Evolutionary conservation across 805 yeast genomes (phyloP), one percentile per base, ranked within the genome.

Genomic region (Brettanomyces anomalus): DNA sequence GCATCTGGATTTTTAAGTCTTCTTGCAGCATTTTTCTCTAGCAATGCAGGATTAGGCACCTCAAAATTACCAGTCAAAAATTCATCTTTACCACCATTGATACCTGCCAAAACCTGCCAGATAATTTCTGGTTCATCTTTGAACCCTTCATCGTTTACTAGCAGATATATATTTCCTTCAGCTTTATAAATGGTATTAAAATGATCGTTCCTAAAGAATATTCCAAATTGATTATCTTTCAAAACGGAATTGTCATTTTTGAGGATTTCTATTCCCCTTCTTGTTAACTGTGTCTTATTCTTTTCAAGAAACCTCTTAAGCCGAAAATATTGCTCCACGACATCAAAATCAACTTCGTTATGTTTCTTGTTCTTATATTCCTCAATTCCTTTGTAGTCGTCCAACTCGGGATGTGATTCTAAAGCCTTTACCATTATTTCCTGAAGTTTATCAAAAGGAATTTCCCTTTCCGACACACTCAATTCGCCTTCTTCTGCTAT

Each of bases 171-270:
- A 24, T 67, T 68, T 34, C 61, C 63, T 15, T 58, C 60, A 18
- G 59, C 58, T 54, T 79, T 80, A 51, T 68, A 73, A 10, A 89
- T 57, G 0, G 96, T 86, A 49, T 74, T 74, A 61, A 85, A 90
- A 59, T 88, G 96, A 59, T 93, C 89, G 61, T 93, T 90, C 55
- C 97, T 72, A 66, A 89, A 93, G 47, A 90, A 74, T 0, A 90
- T 77, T 1, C 80, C 75, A 43, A 80, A 69, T 5, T 79, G 72
- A 35, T 79, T 79, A 14, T 71, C 69, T 1, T 60, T 35, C 41
- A 36, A 17, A n/a, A 37, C 20, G 17, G 40, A n/a, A 14, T 48
- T 38, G 3, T 19, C 13, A 6, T 46, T 66, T 64, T 47, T 85
- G 57, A 41, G 36, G 2, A 64, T 64, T 1, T 56, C 44, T 13